Evolutionary conservation across 352 stramenopile species (phyloP), one percentile per base, ranked within the genome.

Genomic region (Phytophthora hibernalis): DNA sequence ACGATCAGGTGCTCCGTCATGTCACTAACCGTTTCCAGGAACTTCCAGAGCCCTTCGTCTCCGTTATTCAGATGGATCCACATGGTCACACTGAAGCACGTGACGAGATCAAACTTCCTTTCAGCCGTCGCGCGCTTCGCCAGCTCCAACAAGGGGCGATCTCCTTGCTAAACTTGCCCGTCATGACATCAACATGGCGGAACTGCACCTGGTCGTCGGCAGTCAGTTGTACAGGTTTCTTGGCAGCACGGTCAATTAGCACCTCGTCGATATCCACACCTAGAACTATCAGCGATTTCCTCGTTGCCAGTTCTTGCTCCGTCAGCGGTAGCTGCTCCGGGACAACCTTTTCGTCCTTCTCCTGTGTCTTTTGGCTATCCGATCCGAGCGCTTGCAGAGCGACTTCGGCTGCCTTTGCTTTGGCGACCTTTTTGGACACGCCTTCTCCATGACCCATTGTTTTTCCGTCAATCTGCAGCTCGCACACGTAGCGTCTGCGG

Each of bases 11-110:
- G 80, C 48, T 83, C 73, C 13, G 87, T 76, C 67, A 91, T 77
- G 50, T 80, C 69, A 58, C 71, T 81, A 6, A 96, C 64, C 7
- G 64, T 71, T 33, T 91, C 81, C 12, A 96, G 67, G 61, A 93
- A 92, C 31, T 74, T 77, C 75, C 80, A 89, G 8, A 96, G 70
- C 1, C 87, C 87, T 24, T 92, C 83, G 61, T 96, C 87, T 56
- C 87, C 85, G 56, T 96, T 81, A 56, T 96, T 93, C 24, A 96
- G 54, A 54, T 96, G 87, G 57, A 96, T 94, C 87, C 87, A 96
- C 87, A 96, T 96, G 10, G 86, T 93, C 47, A 96, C 80, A 42
- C 87, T 94, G 48, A 94, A 96, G 61, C 83, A 87, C 56, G 85
- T 92, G 42, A 94, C 66, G 2, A 96, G 68, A 55, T 89, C 73